These are phyloP conservation scores for Sechiopsis laciniata DNA, from an alignment of 306 rosid species.

Conservation along the genomic window DNA sequence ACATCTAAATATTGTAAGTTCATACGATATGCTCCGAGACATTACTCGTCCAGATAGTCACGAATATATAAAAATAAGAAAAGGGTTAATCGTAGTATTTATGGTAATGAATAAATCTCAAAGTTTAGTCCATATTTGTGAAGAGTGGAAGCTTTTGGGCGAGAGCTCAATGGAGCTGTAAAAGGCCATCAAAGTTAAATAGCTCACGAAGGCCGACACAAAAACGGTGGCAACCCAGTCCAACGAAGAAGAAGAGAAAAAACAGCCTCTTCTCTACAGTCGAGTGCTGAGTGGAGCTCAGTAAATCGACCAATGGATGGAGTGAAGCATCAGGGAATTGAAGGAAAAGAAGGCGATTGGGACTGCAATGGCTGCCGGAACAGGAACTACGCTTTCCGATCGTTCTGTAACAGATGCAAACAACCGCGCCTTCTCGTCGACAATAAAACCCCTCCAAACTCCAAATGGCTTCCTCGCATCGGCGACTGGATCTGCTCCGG, in stretches of 20 bases:
- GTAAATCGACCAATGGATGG: not conserved
- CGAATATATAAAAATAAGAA: no score
- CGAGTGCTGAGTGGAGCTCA: not conserved
- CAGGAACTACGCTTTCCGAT: constrained; percentile 92
- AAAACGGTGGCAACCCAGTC: not conserved
- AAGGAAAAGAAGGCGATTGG: constrained; percentile 96
- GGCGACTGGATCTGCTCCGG: constrained; percentile 99
- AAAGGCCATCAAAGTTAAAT: not conserved
- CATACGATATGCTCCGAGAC: no score
- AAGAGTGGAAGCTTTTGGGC: not conserved
- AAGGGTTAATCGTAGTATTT: no score
- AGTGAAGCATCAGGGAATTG: constrained; percentile 20
- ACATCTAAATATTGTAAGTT: no score
- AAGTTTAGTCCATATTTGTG: no score
- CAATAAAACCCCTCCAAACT: constrained; percentile 80
- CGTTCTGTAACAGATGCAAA: constrained; percentile 75
- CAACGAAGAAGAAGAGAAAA: no score
- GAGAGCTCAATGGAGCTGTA: constrained; percentile 1
- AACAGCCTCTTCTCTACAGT: not conserved
- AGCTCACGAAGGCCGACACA: not conserved
- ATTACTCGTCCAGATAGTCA: no score
- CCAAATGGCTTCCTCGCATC: constrained; percentile 94
- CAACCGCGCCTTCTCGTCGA: constrained; percentile 95
- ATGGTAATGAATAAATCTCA: no score
- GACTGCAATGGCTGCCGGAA: constrained; percentile 84